Evolutionary conservation across 2,329 filamentous ascomycete species (phyloP).

Genomic region (Sporothrix globosa): DNA sequence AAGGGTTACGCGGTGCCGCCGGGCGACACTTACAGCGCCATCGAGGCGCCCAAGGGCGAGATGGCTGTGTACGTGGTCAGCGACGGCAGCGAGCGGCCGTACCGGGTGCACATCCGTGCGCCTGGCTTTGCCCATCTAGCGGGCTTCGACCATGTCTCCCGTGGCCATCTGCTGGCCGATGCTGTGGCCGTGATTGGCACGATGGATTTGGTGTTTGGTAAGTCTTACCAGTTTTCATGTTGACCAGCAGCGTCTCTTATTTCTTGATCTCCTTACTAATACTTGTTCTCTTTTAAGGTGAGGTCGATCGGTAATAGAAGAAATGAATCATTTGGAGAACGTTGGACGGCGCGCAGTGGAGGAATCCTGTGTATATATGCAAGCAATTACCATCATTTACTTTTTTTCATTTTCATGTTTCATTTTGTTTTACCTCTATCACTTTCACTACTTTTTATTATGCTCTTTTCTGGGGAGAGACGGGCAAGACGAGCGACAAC

Average conservation of each 20-base stretch:
- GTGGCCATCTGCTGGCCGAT: conserved; percentile 92
- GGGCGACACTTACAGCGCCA: conserved; percentile 95
- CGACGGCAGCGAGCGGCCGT: conserved; percentile 93
- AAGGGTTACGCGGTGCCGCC: conserved; percentile 98
- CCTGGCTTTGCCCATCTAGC: conserved; percentile 94
- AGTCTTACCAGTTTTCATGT: conserved; percentile 42
- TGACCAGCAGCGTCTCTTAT: background rate
- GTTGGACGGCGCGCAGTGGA: background rate
- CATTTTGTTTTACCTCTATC: too few species aligned
- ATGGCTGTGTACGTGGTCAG: conserved; percentile 98
- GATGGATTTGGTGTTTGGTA: conserved; percentile 88
- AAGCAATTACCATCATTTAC: conserved; percentile 24
- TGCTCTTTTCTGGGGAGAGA: background rate
- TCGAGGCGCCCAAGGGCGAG: conserved; percentile 99
- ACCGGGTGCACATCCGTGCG: conserved; percentile 95
- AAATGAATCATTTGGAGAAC: conserved; percentile 33
- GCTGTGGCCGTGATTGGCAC: conserved; percentile 93
- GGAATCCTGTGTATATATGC: conserved; percentile 31
- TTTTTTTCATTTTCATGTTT: background rate
- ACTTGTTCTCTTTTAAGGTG: conserved; percentile 48
- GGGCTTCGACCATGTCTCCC: conserved; percentile 90
- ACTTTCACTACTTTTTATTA: background rate
- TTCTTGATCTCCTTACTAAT: conserved; percentile 42
- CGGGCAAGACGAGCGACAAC: background rate
- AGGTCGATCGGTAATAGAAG: conserved; percentile 63